phyloP scores from a whole-genome alignment of 1,284 basidiomycete genomes.

The Ustilago bromivora region DNA sequence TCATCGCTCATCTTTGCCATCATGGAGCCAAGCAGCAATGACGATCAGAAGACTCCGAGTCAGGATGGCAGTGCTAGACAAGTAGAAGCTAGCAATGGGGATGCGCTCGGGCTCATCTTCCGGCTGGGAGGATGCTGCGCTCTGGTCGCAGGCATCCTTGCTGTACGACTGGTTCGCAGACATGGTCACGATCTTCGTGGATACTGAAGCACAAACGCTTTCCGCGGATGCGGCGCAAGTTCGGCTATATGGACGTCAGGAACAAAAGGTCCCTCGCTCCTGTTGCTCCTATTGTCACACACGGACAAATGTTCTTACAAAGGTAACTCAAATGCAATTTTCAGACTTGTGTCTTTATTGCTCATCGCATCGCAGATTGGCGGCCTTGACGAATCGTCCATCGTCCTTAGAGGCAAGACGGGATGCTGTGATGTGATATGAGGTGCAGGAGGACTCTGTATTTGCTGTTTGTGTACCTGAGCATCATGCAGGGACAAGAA shows the following conservation, averaged over 20 bases:
- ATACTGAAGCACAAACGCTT: constrained; percentile 3
- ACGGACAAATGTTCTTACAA: background rate
- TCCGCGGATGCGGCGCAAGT: background rate
- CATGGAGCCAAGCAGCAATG: constrained; percentile 26
- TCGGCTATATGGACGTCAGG: background rate
- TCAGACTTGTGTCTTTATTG: background rate
- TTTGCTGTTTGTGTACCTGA: constrained; percentile 1
- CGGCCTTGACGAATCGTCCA: background rate
- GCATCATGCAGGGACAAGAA: background rate
- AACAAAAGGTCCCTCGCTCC: background rate
- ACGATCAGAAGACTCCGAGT: background rate
- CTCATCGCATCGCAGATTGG: background rate
- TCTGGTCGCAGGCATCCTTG: constrained; percentile 27
- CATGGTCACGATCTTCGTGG: constrained; percentile 32
- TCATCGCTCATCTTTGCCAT: constrained; percentile 76
- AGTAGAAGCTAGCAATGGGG: constrained; percentile 13
- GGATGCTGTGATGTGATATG: background rate
- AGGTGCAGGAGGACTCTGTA: background rate
- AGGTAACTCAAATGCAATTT: background rate
- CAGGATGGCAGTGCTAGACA: background rate
- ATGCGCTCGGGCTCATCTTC: constrained; percentile 36
- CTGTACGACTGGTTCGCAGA: constrained; percentile 21
- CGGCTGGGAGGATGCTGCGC: constrained; percentile 37
- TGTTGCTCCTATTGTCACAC: background rate
- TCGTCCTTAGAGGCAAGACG: background rate